Evolutionary conservation across 257 asterid genomes (phyloP).

Genomic region (Fraxinus quadrangulata): DNA sequence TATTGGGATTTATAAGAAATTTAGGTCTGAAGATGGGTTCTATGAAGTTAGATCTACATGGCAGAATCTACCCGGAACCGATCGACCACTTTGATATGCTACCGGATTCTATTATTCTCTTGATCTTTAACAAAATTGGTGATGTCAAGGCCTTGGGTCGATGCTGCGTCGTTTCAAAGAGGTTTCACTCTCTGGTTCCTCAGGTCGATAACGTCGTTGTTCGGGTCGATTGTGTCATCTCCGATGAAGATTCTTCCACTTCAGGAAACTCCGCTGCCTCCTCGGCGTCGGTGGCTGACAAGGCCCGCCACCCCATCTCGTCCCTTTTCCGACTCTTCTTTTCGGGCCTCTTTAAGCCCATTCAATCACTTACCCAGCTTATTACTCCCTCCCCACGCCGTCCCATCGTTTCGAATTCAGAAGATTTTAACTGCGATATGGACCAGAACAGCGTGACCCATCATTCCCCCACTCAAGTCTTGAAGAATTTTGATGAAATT

Average conservation of each 20-base stretch:
- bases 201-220: slow-evolving; percentile 85
- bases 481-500: slow-evolving; percentile 68
- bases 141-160: slow-evolving; percentile 88
- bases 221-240: slow-evolving; percentile 93
- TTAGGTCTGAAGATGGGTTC: slow-evolving; percentile 41
- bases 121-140: slow-evolving; percentile 82
- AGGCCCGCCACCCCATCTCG: slow-evolving; percentile 63
- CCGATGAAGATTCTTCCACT: slow-evolving; percentile 69
- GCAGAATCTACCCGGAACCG: slow-evolving; percentile 50
- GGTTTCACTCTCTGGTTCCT: slow-evolving; percentile 75
- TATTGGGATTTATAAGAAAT: not conserved
- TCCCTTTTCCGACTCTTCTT: slow-evolving; percentile 62
- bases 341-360: slow-evolving; percentile 64
- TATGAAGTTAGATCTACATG: slow-evolving; percentile 54
- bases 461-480: slow-evolving; percentile 74
- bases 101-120: slow-evolving; percentile 69
- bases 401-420: slow-evolving; percentile 28
- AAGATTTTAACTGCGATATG: slow-evolving; percentile 33
- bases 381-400: slow-evolving; percentile 49
- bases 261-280: slow-evolving; percentile 24
- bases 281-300: slow-evolving; percentile 35
- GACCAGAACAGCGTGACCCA: slow-evolving; percentile 55
- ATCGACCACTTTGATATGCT: slow-evolving; percentile 73
- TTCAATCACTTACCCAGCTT: slow-evolving; percentile 69
- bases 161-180: slow-evolving; percentile 72